These are phyloP conservation scores for Lasiodiplodia sp. DNA, from an alignment of 2,329 filamentous ascomycete species.

Conservation along the genomic window DNA sequence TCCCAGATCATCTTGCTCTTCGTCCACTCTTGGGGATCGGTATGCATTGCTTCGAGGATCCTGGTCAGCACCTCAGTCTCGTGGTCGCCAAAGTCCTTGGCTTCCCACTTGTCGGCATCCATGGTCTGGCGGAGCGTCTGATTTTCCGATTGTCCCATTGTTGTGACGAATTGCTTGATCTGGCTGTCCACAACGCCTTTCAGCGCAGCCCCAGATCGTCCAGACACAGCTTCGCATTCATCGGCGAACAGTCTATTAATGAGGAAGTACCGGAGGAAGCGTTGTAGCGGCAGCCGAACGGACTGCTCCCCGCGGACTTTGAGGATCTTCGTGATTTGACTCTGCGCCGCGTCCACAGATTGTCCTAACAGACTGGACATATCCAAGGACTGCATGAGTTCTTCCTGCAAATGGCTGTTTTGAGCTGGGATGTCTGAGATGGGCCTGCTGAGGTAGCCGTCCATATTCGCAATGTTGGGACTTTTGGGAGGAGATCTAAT, in stretches of 20 bases:
- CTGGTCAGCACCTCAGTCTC: conserved; percentile 67
- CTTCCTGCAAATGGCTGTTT: conserved; percentile 64
- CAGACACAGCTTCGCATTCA: conserved; percentile 85
- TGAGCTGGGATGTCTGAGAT: conserved; percentile 31
- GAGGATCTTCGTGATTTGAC: conserved; percentile 75
- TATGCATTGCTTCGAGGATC: conserved; percentile 74
- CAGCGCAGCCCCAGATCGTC: conserved; percentile 75
- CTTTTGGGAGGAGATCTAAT: conserved; percentile 58
- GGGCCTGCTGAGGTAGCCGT: conserved; percentile 46
- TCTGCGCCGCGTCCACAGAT: conserved; percentile 79
- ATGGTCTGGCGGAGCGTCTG: conserved; percentile 78
- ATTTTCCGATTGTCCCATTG: conserved; percentile 74
- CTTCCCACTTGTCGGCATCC: conserved; percentile 81
- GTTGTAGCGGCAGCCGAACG: conserved; percentile 68
- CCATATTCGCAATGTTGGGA: conserved; percentile 51
- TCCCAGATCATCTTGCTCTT: conserved; percentile 56
- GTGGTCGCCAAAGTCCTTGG: conserved; percentile 74
- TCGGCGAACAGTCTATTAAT: conserved; percentile 84
- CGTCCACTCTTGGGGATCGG: conserved; percentile 72
- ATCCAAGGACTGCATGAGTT: conserved; percentile 78
- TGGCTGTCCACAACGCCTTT: conserved; percentile 83
- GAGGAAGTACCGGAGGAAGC: conserved; percentile 82
- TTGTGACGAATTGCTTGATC: conserved; percentile 79
- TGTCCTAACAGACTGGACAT: conserved; percentile 80
- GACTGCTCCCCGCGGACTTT: conserved; percentile 80